phyloP scores from a whole-genome alignment of 1,139 yeast genomes.

The Yamadazyma oceani region DNA sequence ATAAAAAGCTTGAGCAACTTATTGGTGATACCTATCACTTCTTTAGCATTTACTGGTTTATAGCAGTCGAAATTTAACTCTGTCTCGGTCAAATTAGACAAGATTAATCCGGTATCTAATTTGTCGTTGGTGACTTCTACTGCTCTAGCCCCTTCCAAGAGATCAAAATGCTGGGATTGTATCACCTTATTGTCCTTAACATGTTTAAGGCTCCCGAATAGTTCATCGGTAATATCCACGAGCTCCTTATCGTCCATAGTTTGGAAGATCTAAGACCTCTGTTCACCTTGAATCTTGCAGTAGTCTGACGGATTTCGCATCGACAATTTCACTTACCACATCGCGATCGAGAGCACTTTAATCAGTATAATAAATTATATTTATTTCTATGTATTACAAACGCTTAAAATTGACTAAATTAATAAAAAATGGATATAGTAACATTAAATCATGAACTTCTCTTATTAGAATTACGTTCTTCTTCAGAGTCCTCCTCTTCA shows the following conservation, averaged over 20 bases:
- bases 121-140: slow-evolving; percentile 62
- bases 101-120: slow-evolving; percentile 62
- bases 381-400: no score
- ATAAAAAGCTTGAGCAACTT: slow-evolving; percentile 45
- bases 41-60: slow-evolving; percentile 29
- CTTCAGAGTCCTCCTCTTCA: slow-evolving; percentile 3
- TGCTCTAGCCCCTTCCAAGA: slow-evolving; percentile 76
- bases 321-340: no score
- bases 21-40: slow-evolving; percentile 48
- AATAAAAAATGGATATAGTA: no score
- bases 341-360: no score
- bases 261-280: no score
- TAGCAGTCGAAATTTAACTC: slow-evolving; percentile 43
- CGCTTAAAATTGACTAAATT: no score
- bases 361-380: no score
- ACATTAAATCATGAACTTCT: no score
- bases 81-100: slow-evolving; percentile 26
- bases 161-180: slow-evolving; percentile 53
- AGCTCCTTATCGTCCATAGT: slow-evolving; percentile 23
- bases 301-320: background rate
- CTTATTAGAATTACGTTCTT: no score
- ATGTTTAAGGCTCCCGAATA: slow-evolving; percentile 30
- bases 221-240: slow-evolving; percentile 45
- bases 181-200: slow-evolving; percentile 46
- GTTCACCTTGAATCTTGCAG: no score